Evolutionary conservation across 306 rosid species (phyloP), one percentile per base, ranked within the genome.

Genomic region (Comarum palustre): DNA sequence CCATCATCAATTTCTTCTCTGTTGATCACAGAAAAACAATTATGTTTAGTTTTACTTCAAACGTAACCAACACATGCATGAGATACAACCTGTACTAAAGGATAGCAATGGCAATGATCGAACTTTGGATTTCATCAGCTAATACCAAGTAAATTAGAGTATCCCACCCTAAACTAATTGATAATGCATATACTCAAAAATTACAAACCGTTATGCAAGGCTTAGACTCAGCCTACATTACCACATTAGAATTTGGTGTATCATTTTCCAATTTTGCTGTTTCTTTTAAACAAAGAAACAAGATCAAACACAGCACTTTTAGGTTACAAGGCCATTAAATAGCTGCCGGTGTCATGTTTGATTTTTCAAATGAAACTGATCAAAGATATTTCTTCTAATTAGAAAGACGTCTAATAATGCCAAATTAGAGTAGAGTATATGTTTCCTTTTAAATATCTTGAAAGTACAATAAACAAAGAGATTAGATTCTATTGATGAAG

Each of bases 1-100:
- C 67, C 67, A 66, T 73, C 68, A 77, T 41, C 67, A 69, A 32
- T 69, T 66, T 78, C 52, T 74, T 71, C 24, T 80, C 82, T 80
- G 71, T 57, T 25, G 59, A 34, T 13, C 32, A 4, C 14, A 42
- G 10, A 19, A 15, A 15, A 13, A 19, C 5, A 31, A 42, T 42
- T 3, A 25, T n/a, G 20, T 3, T 38, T 55, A 74, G 13, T 34
- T 69, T n/a, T 24, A 71, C 31, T 31, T 55, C 5, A 31, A 38
- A 60, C 41, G 20, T 15, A 34, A 34, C 43, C 45, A 17, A 34
- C 20, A 60, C 5, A 29, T 29, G 31, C 5, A 4, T 4, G 4
- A 59, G 29, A 59, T 31, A 15, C 39, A 60, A 60, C 20, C 17
- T 15, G 66, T 27, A 59, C 31, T 15, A 31, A 15, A 31, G n/a